Percentiles rank a stretch among this genome's conserved stretches.
These are phyloP conservation scores for Aureobasidium sp. DNA, from an alignment of 2,329 filamentous ascomycete genomes.

Conservation along the genomic window DNA sequence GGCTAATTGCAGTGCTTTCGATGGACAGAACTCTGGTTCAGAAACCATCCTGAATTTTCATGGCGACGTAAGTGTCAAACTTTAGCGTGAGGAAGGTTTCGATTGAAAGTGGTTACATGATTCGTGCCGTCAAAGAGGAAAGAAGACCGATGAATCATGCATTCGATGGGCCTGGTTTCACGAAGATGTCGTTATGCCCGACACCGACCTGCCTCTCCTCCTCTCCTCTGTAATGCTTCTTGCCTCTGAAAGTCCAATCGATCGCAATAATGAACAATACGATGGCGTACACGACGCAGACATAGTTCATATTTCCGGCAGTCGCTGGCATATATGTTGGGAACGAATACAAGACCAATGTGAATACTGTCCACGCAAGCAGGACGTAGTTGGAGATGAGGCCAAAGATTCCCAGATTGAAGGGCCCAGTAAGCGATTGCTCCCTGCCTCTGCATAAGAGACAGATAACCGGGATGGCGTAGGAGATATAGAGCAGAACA, in stretches of 20 bases:
- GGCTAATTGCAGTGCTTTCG: neutral
- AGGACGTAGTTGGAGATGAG: conserved; percentile 37
- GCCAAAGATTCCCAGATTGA: conserved; percentile 40
- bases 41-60: neutral
- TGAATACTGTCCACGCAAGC: conserved; percentile 42
- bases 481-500: conserved; percentile 49
- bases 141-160: neutral
- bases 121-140: neutral
- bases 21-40: neutral
- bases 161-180: neutral
- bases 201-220: neutral
- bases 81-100: neutral
- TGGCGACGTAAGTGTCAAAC: neutral
- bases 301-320: conserved; percentile 24
- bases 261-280: conserved; percentile 30
- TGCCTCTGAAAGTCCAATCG: conserved; percentile 32
- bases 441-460: conserved; percentile 38
- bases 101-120: neutral
- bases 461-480: conserved; percentile 39
- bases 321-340: conserved; percentile 11
- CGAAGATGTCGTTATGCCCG: neutral
- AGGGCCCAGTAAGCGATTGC: conserved; percentile 39
- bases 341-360: conserved; percentile 34
- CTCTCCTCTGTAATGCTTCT: conserved; percentile 24
- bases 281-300: conserved; percentile 33